These are phyloP conservation scores for Cladochytrium tenue DNA, from an alignment of 371 early-diverging fungal genomes.

Conservation along the genomic window DNA sequence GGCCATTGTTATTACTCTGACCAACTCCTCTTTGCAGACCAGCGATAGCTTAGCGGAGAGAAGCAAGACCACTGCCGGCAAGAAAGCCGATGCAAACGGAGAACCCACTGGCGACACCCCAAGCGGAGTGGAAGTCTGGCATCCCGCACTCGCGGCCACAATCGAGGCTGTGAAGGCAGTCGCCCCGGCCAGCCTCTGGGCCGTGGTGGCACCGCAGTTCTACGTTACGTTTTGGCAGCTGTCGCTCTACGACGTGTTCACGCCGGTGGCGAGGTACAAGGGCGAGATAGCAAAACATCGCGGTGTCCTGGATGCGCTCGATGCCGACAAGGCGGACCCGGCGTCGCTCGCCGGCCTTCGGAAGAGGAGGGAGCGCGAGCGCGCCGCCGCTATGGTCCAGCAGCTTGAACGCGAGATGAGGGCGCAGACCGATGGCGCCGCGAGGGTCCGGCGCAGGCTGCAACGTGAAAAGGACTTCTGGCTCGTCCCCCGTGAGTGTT, in stretches of 20 bases:
- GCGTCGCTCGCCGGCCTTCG: slow-evolving; percentile 55
- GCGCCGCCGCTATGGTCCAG: too few relatives aligned
- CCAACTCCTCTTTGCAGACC: too few relatives aligned
- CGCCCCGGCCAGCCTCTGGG: slow-evolving; percentile 32
- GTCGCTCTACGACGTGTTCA: slow-evolving; percentile 75
- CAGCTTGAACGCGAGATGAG: too few relatives aligned
- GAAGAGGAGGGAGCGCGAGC: too few relatives aligned
- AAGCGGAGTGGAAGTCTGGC: background rate
- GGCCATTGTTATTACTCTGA: too few relatives aligned
- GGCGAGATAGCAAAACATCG: slow-evolving; percentile 66
- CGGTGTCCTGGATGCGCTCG: slow-evolving; percentile 44
- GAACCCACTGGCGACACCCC: background rate
- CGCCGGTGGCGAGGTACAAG: slow-evolving; percentile 72
- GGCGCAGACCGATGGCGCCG: too few relatives aligned
- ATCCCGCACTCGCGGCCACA: slow-evolving; percentile 10
- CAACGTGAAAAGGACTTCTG: too few relatives aligned
- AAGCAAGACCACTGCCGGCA: too few relatives aligned
- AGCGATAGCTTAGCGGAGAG: too few relatives aligned
- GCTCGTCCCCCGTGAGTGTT: too few relatives aligned
- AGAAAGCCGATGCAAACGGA: too few relatives aligned
- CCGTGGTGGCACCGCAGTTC: slow-evolving; percentile 69
- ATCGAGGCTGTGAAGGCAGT: slow-evolving; percentile 23
- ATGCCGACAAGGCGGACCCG: slow-evolving; percentile 30
- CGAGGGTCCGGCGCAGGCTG: too few relatives aligned
- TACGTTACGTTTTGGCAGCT: slow-evolving; percentile 86